phyloP scores from a whole-genome alignment of 805 yeast genomes.

The Monosporozyma servazzii region DNA sequence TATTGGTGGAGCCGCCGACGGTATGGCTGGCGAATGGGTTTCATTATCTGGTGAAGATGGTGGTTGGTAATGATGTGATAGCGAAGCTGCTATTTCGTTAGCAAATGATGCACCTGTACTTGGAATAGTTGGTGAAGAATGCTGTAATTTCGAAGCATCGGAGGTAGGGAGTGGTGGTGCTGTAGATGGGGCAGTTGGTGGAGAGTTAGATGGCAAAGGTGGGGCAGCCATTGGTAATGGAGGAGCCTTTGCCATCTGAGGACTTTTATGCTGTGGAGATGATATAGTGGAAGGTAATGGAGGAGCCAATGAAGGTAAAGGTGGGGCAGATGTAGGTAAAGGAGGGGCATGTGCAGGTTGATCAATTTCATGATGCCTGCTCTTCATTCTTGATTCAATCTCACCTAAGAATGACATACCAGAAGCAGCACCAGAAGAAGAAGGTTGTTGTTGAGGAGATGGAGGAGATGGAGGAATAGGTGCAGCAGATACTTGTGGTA shows the following conservation, averaged over 20 bases:
- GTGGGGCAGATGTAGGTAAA: slow-evolving; percentile 10
- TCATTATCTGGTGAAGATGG: not conserved
- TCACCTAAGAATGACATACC: slow-evolving; percentile 26
- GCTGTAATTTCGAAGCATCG: slow-evolving; percentile 6
- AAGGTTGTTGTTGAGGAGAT: slow-evolving; percentile 6
- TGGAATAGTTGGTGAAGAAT: slow-evolving; percentile 10
- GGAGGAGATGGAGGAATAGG: slow-evolving; percentile 15
- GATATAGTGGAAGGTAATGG: slow-evolving; percentile 13
- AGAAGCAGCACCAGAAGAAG: slow-evolving; percentile 12
- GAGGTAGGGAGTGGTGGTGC: slow-evolving; percentile 9
- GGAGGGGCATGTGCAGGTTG: slow-evolving; percentile 2
- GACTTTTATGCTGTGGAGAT: slow-evolving; percentile 6
- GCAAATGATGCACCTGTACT: slow-evolving; percentile 8
- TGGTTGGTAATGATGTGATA: not conserved
- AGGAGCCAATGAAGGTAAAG: slow-evolving; percentile 7
- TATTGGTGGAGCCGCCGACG: slow-evolving; percentile 10
- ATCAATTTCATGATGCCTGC: slow-evolving; percentile 5
- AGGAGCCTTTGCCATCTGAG: slow-evolving; percentile 2
- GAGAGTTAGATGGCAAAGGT: slow-evolving; percentile 20
- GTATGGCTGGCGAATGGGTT: not conserved
- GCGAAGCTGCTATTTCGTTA: not conserved
- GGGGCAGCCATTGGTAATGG: slow-evolving; percentile 22
- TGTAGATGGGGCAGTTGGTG: slow-evolving; percentile 3
- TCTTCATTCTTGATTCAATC: slow-evolving; percentile 21
- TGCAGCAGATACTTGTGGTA: slow-evolving; percentile 8